Percentiles rank a stretch among this genome's conserved stretches.
These are phyloP conservation scores for Endocalyx cinctus DNA, from an alignment of 2,329 filamentous ascomycete genomes.

Conservation along the genomic window DNA sequence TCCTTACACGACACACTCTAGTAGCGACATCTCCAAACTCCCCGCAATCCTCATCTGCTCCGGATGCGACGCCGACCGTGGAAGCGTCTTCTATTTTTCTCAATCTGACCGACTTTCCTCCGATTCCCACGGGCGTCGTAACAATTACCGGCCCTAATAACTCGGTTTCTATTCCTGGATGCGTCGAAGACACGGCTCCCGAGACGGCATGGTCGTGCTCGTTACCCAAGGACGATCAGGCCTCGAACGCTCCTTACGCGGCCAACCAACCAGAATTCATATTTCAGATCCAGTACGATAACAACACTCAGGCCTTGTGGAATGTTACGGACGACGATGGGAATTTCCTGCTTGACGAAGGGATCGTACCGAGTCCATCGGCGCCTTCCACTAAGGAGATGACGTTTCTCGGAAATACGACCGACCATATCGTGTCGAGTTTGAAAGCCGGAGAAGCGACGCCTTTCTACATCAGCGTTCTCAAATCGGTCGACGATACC, in stretches of 20 bases:
- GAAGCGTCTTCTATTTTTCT: slow-evolving; percentile 60
- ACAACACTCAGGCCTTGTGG: slow-evolving; percentile 49
- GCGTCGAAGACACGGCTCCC: slow-evolving; percentile 59
- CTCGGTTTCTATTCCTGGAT: slow-evolving; percentile 58
- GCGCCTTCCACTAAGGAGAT: slow-evolving; percentile 66
- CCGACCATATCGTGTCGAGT: slow-evolving; percentile 62
- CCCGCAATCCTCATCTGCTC: background rate
- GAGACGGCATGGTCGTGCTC: slow-evolving; percentile 78
- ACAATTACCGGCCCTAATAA: slow-evolving; percentile 73
- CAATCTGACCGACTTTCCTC: slow-evolving; percentile 80
- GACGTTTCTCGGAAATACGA: slow-evolving; percentile 79
- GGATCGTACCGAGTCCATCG: slow-evolving; percentile 48
- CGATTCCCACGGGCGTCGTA: slow-evolving; percentile 77
- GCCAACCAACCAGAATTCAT: slow-evolving; percentile 73
- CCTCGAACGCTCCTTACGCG: slow-evolving; percentile 56
- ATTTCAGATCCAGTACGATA: slow-evolving; percentile 71
- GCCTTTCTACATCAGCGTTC: slow-evolving; percentile 74
- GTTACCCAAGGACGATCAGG: slow-evolving; percentile 72
- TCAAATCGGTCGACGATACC: slow-evolving; percentile 20
- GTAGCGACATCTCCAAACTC: slow-evolving; percentile 5
- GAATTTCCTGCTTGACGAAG: slow-evolving; percentile 17
- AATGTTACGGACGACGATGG: slow-evolving; percentile 35
- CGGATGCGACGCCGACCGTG: no score
- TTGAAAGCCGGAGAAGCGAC: slow-evolving; percentile 80
- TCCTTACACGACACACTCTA: slow-evolving; percentile 41